phyloP scores from a whole-genome alignment of 2,329 filamentous ascomycete genomes.

The Chrysosporium keratinophilum region DNA sequence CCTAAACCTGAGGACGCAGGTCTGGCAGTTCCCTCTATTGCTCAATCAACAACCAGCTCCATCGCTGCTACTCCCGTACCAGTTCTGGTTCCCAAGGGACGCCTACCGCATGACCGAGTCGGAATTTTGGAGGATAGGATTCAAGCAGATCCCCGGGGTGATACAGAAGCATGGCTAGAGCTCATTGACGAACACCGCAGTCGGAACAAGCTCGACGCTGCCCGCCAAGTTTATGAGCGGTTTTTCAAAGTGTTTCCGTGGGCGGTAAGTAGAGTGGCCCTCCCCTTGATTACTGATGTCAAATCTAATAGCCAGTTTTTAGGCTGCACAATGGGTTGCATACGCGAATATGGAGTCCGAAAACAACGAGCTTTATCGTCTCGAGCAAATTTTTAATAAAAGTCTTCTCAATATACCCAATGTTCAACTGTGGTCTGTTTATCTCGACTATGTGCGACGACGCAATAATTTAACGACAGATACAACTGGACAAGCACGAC shows the following conservation, averaged over 20 bases:
- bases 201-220: conserved; percentile 71
- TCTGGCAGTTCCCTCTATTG: conserved; percentile 16
- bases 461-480: conserved; percentile 80
- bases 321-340: conserved; percentile 87
- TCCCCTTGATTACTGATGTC: conserved; percentile 1
- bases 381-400: conserved; percentile 73
- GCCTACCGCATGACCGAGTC: conserved; percentile 61
- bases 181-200: conserved; percentile 76
- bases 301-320: conserved; percentile 24
- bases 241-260: conserved; percentile 84
- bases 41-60: conserved; percentile 29
- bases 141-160: conserved; percentile 82
- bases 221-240: conserved; percentile 68
- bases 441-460: conserved; percentile 89
- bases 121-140: conserved; percentile 81
- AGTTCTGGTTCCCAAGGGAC: conserved; percentile 40
- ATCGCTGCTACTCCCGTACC: conserved; percentile 34
- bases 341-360: conserved; percentile 86
- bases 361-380: conserved; percentile 66
- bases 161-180: conserved; percentile 81
- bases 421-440: conserved; percentile 81
- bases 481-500: conserved; percentile 60
- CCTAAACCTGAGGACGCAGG: conserved; percentile 23
- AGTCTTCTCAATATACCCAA: conserved; percentile 70
- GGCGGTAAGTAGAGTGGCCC: conserved; percentile 55